phyloP scores from a whole-genome alignment of 495 filamentous ascomycete genomes.

The Cairneyella variabilis region DNA sequence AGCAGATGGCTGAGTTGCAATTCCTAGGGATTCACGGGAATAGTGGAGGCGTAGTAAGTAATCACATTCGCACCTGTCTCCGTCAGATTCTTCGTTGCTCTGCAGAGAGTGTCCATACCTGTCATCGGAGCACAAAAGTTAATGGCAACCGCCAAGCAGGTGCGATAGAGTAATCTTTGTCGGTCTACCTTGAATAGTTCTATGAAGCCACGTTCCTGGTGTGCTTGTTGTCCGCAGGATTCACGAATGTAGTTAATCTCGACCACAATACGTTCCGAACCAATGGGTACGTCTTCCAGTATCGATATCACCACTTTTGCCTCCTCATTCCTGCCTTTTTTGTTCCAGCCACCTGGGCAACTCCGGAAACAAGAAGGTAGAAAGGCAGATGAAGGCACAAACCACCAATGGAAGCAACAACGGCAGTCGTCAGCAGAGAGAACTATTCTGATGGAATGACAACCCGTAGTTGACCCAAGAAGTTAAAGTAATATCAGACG shows the following conservation, averaged over 20 bases:
- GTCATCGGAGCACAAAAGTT: neutral
- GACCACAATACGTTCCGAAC: neutral
- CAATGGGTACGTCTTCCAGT: neutral
- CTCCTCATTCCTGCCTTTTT: neutral
- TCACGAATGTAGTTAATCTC: neutral
- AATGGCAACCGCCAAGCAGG: neutral
- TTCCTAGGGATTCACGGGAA: neutral
- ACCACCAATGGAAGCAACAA: neutral
- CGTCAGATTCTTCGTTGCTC: no score
- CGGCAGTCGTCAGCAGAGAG: slow-evolving; percentile 28
- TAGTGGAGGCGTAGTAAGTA: neutral
- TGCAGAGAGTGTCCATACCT: neutral
- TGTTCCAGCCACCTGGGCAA: neutral
- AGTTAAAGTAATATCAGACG: slow-evolving; percentile 16
- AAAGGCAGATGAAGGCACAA: neutral
- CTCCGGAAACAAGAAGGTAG: neutral
- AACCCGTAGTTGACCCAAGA: slow-evolving; percentile 43
- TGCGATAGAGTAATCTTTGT: neutral
- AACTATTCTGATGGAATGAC: slow-evolving; percentile 19
- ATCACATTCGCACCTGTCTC: no score
- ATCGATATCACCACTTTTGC: neutral
- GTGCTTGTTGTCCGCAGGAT: neutral
- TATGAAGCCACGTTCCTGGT: neutral
- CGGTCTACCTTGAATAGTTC: neutral
- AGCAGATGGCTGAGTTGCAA: neutral